Conservation (phyloP, 1,284 basidiomycete species). For the Cutaneotrichosporon sp. region DNA sequence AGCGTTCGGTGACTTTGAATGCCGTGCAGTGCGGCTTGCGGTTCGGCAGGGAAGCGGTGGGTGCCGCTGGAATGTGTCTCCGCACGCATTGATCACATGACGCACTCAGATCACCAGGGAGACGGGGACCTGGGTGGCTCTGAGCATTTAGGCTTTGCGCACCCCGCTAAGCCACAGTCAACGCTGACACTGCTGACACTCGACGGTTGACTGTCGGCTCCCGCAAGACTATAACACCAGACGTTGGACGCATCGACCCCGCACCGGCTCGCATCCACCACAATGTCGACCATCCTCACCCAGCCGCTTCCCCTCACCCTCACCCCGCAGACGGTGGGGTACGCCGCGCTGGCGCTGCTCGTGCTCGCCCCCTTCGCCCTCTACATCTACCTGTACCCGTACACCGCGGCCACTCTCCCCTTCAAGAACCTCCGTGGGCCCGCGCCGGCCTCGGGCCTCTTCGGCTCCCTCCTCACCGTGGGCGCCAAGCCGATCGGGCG, state of each 20-base stretch:
- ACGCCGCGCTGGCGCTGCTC: not conserved
- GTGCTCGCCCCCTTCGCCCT: not conserved
- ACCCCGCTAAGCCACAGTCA: too few species aligned
- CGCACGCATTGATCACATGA: too few species aligned
- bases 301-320: not conserved
- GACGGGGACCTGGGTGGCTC: too few species aligned
- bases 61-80: too few species aligned
- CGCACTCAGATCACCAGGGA: too few species aligned
- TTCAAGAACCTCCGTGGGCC: slow-evolving; percentile 23
- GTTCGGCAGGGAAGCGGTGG: too few species aligned
- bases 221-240: not conserved
- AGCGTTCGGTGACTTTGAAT: too few species aligned
- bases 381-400: slow-evolving; percentile 16
- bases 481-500: slow-evolving; percentile 1
- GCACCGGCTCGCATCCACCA: not conserved
- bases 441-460: slow-evolving; percentile 1
- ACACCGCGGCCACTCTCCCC: slow-evolving; percentile 3
- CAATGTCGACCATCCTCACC: not conserved
- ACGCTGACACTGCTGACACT: not conserved
- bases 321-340: not conserved
- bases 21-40: too few species aligned
- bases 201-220: not conserved
- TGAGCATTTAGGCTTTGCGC: too few species aligned
- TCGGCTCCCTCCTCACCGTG: slow-evolving; percentile 14
- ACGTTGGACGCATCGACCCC: too few species aligned